These are phyloP conservation scores for Heracleum sosnowskyi DNA, from an alignment of 129 eudicot genomes.

Conservation along the genomic window DNA sequence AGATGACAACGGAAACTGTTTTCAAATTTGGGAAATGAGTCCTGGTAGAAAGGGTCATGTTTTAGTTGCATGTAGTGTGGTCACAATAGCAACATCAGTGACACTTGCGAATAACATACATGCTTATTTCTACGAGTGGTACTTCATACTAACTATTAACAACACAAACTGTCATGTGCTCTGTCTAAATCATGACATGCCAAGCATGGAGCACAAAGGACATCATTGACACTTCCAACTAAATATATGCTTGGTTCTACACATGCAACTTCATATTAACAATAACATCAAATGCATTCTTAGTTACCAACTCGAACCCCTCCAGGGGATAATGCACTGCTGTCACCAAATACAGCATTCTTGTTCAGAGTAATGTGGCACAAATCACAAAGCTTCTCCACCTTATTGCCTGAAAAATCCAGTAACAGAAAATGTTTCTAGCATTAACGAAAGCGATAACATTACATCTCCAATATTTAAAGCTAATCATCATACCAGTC, in stretches of 20 bases:
- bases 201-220: neutral
- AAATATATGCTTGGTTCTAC: too few relatives aligned
- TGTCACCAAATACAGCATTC: slow-evolving; percentile 91
- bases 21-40: neutral
- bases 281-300: neutral
- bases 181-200: too few relatives aligned
- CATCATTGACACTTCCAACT: too few relatives aligned
- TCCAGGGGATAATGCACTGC: slow-evolving; percentile 90
- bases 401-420: slow-evolving; percentile 59
- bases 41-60: neutral
- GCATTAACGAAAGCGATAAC: neutral
- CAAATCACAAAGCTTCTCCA: slow-evolving; percentile 83
- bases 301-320: slow-evolving; percentile 77
- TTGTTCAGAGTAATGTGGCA: slow-evolving; percentile 82
- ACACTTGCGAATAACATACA: neutral
- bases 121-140: neutral
- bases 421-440: neutral
- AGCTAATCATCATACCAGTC: slow-evolving; percentile 47
- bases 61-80: neutral
- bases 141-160: neutral
- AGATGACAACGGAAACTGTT: neutral
- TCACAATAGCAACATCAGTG: neutral
- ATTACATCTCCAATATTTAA: neutral
- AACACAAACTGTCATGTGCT: too few relatives aligned
- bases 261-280: neutral